Percentiles rank a stretch among this genome's conserved stretches.
Conservation (phyloP, 129 eudicot species). For the Dittrichia graveolens region DNA sequence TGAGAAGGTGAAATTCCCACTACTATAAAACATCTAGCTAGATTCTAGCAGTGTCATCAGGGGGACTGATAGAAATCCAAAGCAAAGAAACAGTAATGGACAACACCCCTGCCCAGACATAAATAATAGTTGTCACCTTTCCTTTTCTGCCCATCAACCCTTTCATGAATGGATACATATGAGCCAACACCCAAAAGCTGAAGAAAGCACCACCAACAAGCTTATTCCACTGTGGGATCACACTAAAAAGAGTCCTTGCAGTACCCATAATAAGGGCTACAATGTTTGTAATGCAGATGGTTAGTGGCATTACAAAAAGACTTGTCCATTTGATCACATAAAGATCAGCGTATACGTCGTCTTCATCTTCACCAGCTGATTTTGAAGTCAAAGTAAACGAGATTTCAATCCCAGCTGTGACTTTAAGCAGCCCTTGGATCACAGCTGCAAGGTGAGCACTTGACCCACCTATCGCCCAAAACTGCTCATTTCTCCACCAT, state of each 20-base stretch:
- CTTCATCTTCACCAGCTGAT: constrained; percentile 68
- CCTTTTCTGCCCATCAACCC: constrained; percentile 92
- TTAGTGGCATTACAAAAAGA: constrained; percentile 66
- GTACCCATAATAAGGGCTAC: constrained; percentile 62
- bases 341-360: constrained; percentile 69
- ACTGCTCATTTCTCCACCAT: constrained; percentile 88
- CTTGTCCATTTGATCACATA: constrained; percentile 74
- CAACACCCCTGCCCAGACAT: constrained; percentile 77
- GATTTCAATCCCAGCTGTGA: constrained; percentile 79
- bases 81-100: constrained; percentile 76
- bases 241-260: constrained; percentile 70
- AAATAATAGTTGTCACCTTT: constrained; percentile 62
- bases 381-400: constrained; percentile 78
- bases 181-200: constrained; percentile 88
- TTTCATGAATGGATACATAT: constrained; percentile 83
- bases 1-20: not conserved
- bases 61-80: constrained; percentile 70
- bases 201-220: constrained; percentile 78
- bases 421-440: constrained; percentile 81
- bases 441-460: constrained; percentile 94
- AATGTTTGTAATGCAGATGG: constrained; percentile 64
- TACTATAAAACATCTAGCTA: not conserved
- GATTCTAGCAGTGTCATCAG: constrained; percentile 33
- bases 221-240: constrained; percentile 80
- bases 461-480: constrained; percentile 87